Conservation (phyloP, 148 eudicot species). For the Rhododendron vialii region DNA sequence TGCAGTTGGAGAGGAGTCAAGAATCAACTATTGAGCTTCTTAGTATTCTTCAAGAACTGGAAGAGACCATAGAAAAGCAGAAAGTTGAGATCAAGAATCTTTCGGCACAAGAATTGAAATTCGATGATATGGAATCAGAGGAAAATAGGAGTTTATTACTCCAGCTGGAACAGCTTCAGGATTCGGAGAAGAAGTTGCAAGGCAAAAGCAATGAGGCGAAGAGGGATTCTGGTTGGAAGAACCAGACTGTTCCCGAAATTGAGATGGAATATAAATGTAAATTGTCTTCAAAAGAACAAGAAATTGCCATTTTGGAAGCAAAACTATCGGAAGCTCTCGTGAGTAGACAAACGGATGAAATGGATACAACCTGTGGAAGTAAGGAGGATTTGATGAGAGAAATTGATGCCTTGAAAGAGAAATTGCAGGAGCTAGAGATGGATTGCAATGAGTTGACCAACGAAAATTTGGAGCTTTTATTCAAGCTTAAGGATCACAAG, state of each 20-base stretch:
- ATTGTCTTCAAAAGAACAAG: constrained; percentile 58
- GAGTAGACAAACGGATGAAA: constrained; percentile 16
- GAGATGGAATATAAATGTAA: constrained; percentile 43
- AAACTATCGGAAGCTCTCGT: constrained; percentile 33
- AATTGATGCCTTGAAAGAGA: constrained; percentile 44
- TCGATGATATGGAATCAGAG: constrained; percentile 22
- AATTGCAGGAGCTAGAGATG: constrained; percentile 62
- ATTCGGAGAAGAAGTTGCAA: constrained; percentile 54
- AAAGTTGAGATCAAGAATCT: constrained; percentile 66
- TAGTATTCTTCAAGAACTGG: constrained; percentile 81
- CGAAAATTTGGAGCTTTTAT: constrained; percentile 65
- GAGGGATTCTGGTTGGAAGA: constrained; percentile 27
- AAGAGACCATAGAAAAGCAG: constrained; percentile 71
- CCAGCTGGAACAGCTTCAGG: constrained; percentile 42
- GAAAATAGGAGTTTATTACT: constrained; percentile 28
- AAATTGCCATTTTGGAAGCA: constrained; percentile 43
- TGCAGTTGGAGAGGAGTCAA: constrained; percentile 70
- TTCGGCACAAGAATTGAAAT: constrained; percentile 36
- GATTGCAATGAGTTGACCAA: constrained; percentile 75
- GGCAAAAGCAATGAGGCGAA: constrained; percentile 43
- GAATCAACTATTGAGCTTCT: constrained; percentile 84
- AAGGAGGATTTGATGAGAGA: constrained; percentile 33
- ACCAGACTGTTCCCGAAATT: constrained; percentile 28
- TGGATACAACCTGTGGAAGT: constrained; percentile 11
- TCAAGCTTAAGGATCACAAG: constrained; percentile 62